These are phyloP conservation scores for Polygonum aviculare DNA, from an alignment of 148 eudicot genomes.

Conservation along the genomic window DNA sequence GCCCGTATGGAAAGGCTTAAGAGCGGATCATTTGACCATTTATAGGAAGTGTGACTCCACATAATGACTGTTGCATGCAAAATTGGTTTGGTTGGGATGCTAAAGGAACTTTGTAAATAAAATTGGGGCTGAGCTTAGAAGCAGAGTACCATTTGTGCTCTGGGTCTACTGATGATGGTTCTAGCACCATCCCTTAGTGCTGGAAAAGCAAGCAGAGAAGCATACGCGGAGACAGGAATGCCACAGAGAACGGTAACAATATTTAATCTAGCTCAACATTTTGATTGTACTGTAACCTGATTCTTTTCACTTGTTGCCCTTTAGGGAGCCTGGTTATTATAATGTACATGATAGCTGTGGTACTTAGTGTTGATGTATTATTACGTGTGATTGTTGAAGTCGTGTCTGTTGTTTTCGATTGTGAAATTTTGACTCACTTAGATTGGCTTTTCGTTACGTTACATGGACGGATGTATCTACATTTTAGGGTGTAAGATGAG, in stretches of 20 bases:
- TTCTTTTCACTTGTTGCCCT: not conserved
- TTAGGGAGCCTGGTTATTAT: not conserved
- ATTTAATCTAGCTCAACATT: not conserved
- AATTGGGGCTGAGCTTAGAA: not conserved
- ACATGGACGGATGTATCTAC: not conserved
- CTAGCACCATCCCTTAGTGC: not conserved
- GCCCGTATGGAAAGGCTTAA: slow-evolving; percentile 97
- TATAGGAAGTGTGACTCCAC: slow-evolving; percentile 20
- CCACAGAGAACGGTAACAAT: not conserved
- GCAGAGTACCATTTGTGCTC: slow-evolving; percentile 6
- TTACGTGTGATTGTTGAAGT: not conserved
- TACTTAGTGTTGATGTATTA: not conserved
- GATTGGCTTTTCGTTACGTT: not conserved
- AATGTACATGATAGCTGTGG: slow-evolving; percentile 9
- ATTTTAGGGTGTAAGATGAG: not conserved
- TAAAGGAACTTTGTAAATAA: slow-evolving; percentile 3
- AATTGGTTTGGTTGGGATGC: not conserved
- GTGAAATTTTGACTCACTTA: not conserved
- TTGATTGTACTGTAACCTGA: not conserved
- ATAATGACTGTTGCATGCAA: not conserved
- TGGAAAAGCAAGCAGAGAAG: not conserved
- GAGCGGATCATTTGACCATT: slow-evolving; percentile 78
- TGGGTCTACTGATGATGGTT: slow-evolving; percentile 3
- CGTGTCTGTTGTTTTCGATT: not conserved
- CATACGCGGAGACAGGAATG: not conserved